Evolutionary conservation across 2,329 filamentous ascomycete genomes (phyloP), one percentile per base, ranked within the genome.

Genomic region (Gremmenia infestans): DNA sequence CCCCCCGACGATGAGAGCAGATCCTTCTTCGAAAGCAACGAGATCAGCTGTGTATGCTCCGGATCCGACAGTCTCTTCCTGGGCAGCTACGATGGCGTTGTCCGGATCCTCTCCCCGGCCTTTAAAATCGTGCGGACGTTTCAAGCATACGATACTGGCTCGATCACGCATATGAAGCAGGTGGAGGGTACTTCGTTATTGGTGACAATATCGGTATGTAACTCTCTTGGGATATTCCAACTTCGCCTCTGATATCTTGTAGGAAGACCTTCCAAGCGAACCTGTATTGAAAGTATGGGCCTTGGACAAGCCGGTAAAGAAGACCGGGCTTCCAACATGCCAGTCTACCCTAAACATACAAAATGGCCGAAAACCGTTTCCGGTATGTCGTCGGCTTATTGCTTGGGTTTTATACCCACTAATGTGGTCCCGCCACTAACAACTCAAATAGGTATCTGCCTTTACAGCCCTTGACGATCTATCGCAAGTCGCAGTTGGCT

Each of bases 261-360:
- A 87, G 73, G 94, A 99, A 73, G 92, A 97, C 67, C 77, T 97
- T 52, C 88, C 88, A 40, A 88, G 82, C 65, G 91, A 97, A 65
- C 93, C 94, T 0, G 81, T 93, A 19, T 74, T 99, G 58, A 97
- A 96, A 72, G 93, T 97, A n/a, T 99, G 94, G 94, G 93, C 91
- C 22, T 78, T 99, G 64, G 92, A 97, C 70, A 95, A 92, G 73
- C 81, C 87, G 4, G 91, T 96, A 63, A 97, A 94, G 80, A 97
- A 95, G 79, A 95, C 90, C 4, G 91, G 91, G 43, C 78, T 87
- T 59, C 94, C 94, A 15, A 89, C 87, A 40, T 97, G 94, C 70
- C 79, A 96, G 63, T 96, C 90, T 68, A 94, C 88, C 1, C 75
- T 97, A 51, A 85, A 81, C 22, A 87, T 99, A 62, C 89, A 91